Base-by-base conservation (phyloP, 2,329 filamentous ascomycete species). In the Colletotrichum gloeosporioides region DNA sequence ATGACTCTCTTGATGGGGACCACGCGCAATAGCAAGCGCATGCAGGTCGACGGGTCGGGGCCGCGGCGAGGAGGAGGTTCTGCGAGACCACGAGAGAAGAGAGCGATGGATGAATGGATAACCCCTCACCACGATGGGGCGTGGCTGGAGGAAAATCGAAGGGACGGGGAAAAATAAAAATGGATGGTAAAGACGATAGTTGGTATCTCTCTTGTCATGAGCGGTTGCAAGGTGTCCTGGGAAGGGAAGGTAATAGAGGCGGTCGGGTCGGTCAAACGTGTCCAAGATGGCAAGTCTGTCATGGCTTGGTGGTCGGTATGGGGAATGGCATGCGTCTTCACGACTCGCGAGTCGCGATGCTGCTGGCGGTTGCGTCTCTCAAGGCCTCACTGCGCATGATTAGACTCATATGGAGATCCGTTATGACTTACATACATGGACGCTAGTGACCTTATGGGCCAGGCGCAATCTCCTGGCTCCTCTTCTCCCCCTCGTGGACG, bases 361-460 rank as follows among this genome's bases (percentile, higher is more conserved):
- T 76, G 63, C 63, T 69, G 59, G 64, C 70, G 71, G 64, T 65
- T 76, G 73, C 71, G 8, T 69, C 59, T 65, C 57, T 74, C 74
- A 64, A 74, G 65, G 70, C 73, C 73, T 76, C 55, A 32, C 44
- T 65, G 70, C 73, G 73, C 73, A 73, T 69, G 73, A 39, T 76
- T 76, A 73, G 73, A 69, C 70, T 76, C 73, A 65, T 75, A 71
- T 71, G 39, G 66, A 71, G 72, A 71, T 71, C 75, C 71, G 62
- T 71, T 67, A 77, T 77, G 75, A 75, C 75, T 75, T 77, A 75
- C 75, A 77, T 77, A 71, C 53, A 53, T 69, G 70, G 66, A 44
- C 65, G 75, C 71, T 77, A 77, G 72, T 70, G 68, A 62, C 55
- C 53, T 29, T 75, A 75, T 67, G 71, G 75, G 49, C 53, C 75